phyloP scores from a whole-genome alignment of 805 yeast species.

The Kazachstania kunashirensis region DNA sequence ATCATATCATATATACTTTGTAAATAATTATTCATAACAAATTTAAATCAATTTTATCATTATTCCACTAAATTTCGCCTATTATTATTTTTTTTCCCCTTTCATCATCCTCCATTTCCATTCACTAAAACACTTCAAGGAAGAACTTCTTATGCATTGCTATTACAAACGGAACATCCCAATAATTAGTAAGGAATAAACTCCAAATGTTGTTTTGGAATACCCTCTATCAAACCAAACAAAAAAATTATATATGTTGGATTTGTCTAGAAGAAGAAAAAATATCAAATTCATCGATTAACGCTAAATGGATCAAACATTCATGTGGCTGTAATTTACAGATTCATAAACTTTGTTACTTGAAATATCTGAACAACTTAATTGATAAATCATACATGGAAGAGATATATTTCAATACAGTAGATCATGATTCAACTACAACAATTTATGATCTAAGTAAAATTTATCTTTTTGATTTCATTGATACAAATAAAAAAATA shows the following conservation, averaged over 20 bases:
- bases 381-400: slow-evolving; percentile 1
- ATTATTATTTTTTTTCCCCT: too few species aligned
- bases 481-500: neutral
- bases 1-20: too few species aligned
- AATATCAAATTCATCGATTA: slow-evolving; percentile 5
- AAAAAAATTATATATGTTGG: slow-evolving; percentile 19
- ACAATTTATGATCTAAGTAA: neutral
- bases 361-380: slow-evolving; percentile 16
- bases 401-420: neutral
- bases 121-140: too few species aligned
- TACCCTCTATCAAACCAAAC: neutral
- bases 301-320: slow-evolving; percentile 19
- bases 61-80: too few species aligned
- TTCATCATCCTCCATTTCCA: too few species aligned
- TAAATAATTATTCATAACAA: too few species aligned
- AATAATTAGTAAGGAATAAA: too few species aligned
- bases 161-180: too few species aligned
- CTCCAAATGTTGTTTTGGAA: slow-evolving; percentile 3
- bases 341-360: slow-evolving; percentile 22
- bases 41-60: too few species aligned
- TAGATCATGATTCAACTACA: neutral
- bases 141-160: too few species aligned
- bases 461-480: neutral
- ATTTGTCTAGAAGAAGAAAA: slow-evolving; percentile 22
- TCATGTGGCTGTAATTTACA: slow-evolving; percentile 27